Evolutionary conservation across 192 early-diverging fungal genomes (phyloP).

Genomic region (Paraglomus brasilianum): DNA sequence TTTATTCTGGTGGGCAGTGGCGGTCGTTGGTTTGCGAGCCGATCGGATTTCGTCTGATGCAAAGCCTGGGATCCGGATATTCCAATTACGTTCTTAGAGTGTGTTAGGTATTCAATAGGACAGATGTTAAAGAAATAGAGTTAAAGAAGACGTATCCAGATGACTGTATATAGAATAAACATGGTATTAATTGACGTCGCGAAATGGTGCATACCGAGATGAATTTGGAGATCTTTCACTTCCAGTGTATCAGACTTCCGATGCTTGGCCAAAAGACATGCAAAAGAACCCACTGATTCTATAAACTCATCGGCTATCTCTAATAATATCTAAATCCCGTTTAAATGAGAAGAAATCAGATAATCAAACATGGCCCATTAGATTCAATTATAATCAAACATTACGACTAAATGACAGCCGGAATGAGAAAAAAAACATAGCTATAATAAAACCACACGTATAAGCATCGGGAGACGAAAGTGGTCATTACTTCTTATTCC

Average conservation of each 20-base stretch:
- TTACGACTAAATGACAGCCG: neutral
- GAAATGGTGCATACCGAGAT: constrained; percentile 55
- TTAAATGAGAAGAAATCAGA: constrained; percentile 8
- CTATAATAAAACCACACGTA: neutral
- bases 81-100: constrained; percentile 77
- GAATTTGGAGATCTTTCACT: constrained; percentile 85
- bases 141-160: neutral
- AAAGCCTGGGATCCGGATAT: constrained; percentile 86
- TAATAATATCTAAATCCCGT: constrained; percentile 60
- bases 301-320: constrained; percentile 88
- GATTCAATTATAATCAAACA: neutral
- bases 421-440: neutral
- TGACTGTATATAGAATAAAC: neutral
- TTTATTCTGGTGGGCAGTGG: constrained; percentile 63
- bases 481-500: too few relatives aligned
- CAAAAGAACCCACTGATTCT: constrained; percentile 78
- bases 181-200: neutral
- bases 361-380: neutral
- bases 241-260: constrained; percentile 73
- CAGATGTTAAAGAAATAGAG: neutral
- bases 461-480: neutral
- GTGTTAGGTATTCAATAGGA: neutral
- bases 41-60: constrained; percentile 79
- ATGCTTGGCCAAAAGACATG: constrained; percentile 81
- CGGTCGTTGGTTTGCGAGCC: constrained; percentile 63